Evolutionary conservation across 306 rosid species (phyloP).

Genomic region (Gleditsia sinensis): DNA sequence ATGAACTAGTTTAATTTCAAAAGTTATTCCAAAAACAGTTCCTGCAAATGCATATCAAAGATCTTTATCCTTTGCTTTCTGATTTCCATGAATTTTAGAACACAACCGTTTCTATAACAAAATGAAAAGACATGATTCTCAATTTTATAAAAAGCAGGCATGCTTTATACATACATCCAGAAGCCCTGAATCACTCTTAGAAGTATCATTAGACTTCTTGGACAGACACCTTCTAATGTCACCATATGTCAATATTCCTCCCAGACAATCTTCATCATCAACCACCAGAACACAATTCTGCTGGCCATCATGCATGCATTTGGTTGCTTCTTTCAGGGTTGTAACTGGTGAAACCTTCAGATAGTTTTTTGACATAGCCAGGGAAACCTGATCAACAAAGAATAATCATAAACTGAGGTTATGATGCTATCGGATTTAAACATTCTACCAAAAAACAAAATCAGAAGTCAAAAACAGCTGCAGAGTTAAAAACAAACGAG

Average conservation of each 20-base stretch:
- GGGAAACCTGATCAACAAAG: constrained; percentile 65
- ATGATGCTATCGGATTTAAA: background rate
- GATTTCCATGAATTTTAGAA: background rate
- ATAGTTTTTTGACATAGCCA: constrained; percentile 77
- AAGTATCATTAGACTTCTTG: constrained; percentile 52
- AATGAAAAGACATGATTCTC: constrained; percentile 13
- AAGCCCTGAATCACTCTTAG: constrained; percentile 49
- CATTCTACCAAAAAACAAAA: constrained; percentile 3
- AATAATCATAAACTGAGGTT: constrained; percentile 19
- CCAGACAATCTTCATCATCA: constrained; percentile 74
- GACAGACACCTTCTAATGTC: constrained; percentile 75
- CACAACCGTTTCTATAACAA: constrained; percentile 6
- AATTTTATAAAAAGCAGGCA: constrained; percentile 25
- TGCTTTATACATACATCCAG: constrained; percentile 57
- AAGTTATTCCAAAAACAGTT: constrained; percentile 13
- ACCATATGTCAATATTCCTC: constrained; percentile 88
- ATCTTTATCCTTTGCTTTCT: background rate
- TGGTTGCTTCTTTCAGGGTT: constrained; percentile 70
- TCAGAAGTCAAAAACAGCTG: constrained; percentile 3
- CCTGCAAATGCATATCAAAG: background rate
- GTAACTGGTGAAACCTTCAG: constrained; percentile 56
- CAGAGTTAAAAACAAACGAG: constrained; percentile 14
- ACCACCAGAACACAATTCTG: constrained; percentile 78
- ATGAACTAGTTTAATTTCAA: background rate
- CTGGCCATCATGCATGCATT: constrained; percentile 66